phyloP scores from a whole-genome alignment of 2,329 filamentous ascomycete species.

The Canariomyces notabilis region DNA sequence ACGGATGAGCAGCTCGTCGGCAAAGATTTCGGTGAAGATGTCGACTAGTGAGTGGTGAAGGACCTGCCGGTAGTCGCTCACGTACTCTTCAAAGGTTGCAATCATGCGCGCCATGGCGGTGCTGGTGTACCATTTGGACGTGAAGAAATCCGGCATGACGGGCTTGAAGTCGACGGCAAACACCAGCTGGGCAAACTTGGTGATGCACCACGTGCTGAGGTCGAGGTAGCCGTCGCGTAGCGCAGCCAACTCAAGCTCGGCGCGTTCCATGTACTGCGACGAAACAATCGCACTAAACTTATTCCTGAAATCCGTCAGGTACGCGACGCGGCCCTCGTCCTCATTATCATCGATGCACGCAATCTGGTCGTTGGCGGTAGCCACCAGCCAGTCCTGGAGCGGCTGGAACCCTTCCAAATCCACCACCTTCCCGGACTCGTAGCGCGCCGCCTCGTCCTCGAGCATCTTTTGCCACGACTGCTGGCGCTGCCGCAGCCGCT shows the following conservation, averaged over 20 bases:
- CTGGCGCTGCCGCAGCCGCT: conserved; percentile 76
- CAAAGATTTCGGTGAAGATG: conserved; percentile 88
- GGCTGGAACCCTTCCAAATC: conserved; percentile 68
- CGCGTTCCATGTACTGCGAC: conserved; percentile 71
- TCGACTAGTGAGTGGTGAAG: conserved; percentile 84
- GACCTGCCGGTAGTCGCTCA: conserved; percentile 77
- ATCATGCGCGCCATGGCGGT: conserved; percentile 91
- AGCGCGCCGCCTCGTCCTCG: conserved; percentile 75
- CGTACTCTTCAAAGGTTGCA: conserved; percentile 91
- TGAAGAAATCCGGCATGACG: conserved; percentile 88
- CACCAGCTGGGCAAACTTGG: conserved; percentile 78
- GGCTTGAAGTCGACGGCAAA: conserved; percentile 84
- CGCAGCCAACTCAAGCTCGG: conserved; percentile 64
- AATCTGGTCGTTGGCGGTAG: conserved; percentile 97
- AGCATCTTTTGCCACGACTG: conserved; percentile 82
- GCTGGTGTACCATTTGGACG: conserved; percentile 77
- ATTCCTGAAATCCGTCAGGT: conserved; percentile 78
- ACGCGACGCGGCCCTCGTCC: conserved; percentile 68
- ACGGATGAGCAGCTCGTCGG: conserved; percentile 80
- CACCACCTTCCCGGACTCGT: conserved; percentile 51
- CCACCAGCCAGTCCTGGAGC: conserved; percentile 91
- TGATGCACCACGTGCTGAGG: conserved; percentile 87
- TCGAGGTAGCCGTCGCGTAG: conserved; percentile 92
- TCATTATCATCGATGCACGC: conserved; percentile 93
- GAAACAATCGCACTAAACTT: conserved; percentile 79